Evolutionary conservation across 768 basidiomycete species (phyloP).

Genomic region (Jaapia argillacea): DNA sequence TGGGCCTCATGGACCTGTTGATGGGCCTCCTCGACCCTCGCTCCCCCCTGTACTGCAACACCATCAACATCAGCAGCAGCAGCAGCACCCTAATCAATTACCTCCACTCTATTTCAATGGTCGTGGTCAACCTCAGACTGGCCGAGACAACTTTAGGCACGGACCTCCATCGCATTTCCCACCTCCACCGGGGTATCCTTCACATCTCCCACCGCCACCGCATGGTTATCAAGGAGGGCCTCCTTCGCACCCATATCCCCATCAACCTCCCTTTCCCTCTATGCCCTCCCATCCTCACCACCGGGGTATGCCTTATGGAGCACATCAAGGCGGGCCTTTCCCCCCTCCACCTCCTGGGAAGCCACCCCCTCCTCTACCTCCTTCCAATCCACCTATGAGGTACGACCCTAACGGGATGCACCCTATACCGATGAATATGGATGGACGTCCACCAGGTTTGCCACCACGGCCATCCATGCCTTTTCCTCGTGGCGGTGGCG

Average conservation of each 20-base stretch:
- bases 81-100: constrained; percentile 7
- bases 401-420: constrained; percentile 12
- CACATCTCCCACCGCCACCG: constrained; percentile 2
- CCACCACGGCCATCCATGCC: constrained; percentile 13
- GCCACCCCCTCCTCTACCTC: constrained; percentile 5
- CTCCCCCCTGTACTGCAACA: constrained; percentile 10
- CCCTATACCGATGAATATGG: constrained; percentile 10
- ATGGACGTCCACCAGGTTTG: constrained; percentile 4
- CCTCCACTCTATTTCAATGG: background rate
- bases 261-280: constrained; percentile 4
- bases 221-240: constrained; percentile 3
- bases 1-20: background rate
- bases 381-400: constrained; percentile 6
- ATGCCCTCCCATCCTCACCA: background rate
- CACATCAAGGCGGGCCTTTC: background rate
- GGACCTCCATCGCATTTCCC: constrained; percentile 18
- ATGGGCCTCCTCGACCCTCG: constrained; percentile 7
- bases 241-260: constrained; percentile 8
- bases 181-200: background rate
- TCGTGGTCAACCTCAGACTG: constrained; percentile 25
- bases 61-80: constrained; percentile 10
- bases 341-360: constrained; percentile 5
- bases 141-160: constrained; percentile 22
- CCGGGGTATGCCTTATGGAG: background rate
- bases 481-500: constrained; percentile 6